These are phyloP conservation scores for Coccomyxa subellipsoidea DNA, from an alignment of 163 green algal species.

Conservation along the genomic window DNA sequence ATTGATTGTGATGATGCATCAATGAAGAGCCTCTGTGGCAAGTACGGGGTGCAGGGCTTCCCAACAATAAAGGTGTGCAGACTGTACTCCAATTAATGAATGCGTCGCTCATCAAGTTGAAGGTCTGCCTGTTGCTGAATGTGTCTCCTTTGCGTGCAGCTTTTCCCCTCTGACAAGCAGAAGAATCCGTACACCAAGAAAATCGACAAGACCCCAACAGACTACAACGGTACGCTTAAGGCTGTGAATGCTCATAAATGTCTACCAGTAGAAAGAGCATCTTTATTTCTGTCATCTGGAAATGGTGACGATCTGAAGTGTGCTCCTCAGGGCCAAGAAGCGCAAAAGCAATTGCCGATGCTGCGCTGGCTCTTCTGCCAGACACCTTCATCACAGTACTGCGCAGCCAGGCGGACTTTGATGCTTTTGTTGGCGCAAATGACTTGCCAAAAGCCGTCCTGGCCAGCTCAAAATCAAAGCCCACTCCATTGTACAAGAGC, in stretches of 20 bases:
- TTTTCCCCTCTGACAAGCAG: slow-evolving; percentile 20
- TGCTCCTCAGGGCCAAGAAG: slow-evolving; percentile 30
- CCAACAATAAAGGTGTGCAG: slow-evolving; percentile 41
- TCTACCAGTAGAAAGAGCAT: too few species aligned
- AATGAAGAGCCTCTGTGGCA: slow-evolving; percentile 33
- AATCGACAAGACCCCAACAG: slow-evolving; percentile 25
- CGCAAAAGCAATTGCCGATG: slow-evolving; percentile 38
- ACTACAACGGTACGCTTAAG: slow-evolving; percentile 33
- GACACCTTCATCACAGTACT: slow-evolving; percentile 31
- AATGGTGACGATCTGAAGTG: neutral
- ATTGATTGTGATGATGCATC: slow-evolving; percentile 39
- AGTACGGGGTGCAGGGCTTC: slow-evolving; percentile 36
- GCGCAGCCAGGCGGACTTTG: slow-evolving; percentile 2
- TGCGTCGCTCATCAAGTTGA: too few species aligned
- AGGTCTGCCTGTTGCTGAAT: too few species aligned
- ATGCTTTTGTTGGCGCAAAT: slow-evolving; percentile 14
- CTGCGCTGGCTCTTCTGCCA: slow-evolving; percentile 15
- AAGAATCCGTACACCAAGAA: slow-evolving; percentile 41
- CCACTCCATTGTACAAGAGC: slow-evolving; percentile 31
- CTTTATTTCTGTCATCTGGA: neutral
- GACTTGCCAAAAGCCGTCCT: slow-evolving; percentile 32
- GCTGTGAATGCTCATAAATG: too few species aligned
- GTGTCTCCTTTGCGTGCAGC: too few species aligned
- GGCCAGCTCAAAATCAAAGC: slow-evolving; percentile 29
- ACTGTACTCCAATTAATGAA: neutral